Evolutionary conservation across 2,329 filamentous ascomycete genomes (phyloP), one percentile per base, ranked within the genome.

Genomic region (Calycina herbarum): DNA sequence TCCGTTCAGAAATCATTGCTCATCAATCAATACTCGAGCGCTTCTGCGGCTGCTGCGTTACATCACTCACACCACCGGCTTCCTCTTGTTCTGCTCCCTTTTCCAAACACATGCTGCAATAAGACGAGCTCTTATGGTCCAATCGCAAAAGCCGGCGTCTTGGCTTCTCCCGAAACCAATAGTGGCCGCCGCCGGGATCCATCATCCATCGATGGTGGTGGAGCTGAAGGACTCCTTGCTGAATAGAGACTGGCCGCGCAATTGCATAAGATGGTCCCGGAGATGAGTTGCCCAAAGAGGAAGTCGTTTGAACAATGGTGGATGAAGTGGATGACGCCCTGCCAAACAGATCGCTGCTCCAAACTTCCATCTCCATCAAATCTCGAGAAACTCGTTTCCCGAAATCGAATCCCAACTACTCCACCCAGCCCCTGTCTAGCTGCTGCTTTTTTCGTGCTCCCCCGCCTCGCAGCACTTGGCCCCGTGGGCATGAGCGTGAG

Each of bases 261-360:
- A 69, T 67, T 66, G 67, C 67, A 70, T 70, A 62, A 69, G 65
- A 64, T 69, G 67, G 67, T 17, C 48, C 57, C 71, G 71, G 71
- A 73, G 66, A 71, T 71, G 65, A 68, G 20, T 57, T 69, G 38
- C 70, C 71, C 61, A 66, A 68, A 62, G 27, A 64, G 68, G 68
- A 57, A 70, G 67, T 57, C 63, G 57, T 59, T 20, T 42, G 64
- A 61, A 67, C 42, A 59, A 27, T 24, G 48, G 20, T 27, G 20
- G 48, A 54, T 11, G 7, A 40, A 40, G 38, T 40, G 38, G 38
- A 40, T 17, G 3, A 40, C 38, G 38, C 38, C 38, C 38, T 40
- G 38, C 38, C 58, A 45, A 20, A 29, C 33, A 60, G 38, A 60
- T 60, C 58, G 33, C n/a, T 11, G 17, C 58, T 42, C 58, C 20